Conservation (phyloP, 352 stramenopile genomes). For the Aphanomyces invadans region DNA sequence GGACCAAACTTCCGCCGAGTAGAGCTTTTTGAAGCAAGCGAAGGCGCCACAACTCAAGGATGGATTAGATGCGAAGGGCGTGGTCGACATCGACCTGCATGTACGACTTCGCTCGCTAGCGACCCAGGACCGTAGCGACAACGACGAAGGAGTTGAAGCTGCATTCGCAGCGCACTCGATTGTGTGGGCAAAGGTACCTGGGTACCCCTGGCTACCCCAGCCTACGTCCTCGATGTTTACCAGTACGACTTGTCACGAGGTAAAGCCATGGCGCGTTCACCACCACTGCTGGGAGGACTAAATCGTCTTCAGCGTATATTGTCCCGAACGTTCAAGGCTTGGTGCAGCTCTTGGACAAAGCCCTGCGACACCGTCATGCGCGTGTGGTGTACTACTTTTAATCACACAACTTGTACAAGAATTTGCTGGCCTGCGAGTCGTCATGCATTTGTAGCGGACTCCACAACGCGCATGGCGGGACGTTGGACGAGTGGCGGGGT, state of each 20-base stretch:
- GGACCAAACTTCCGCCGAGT: too few species aligned
- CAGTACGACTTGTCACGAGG: neutral
- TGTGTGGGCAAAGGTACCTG: neutral
- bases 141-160: neutral
- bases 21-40: neutral
- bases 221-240: neutral
- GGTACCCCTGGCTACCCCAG: conserved; percentile 3
- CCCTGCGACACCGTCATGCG: neutral
- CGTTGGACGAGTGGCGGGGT: too few species aligned
- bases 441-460: neutral
- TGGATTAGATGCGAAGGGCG: too few species aligned
- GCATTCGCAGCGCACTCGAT: neutral
- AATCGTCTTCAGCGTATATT: too few species aligned
- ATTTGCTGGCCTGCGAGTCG: too few species aligned
- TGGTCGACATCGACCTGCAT: too few species aligned
- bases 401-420: conserved; percentile 1
- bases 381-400: conserved; percentile 10
- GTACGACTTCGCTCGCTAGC: neutral
- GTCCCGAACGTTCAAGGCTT: neutral
- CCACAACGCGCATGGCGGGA: too few species aligned
- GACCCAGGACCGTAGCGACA: neutral
- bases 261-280: neutral
- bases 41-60: too few species aligned
- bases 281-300: too few species aligned
- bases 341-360: neutral